Evolutionary conservation across 495 filamentous ascomycete species (phyloP), one percentile per base, ranked within the genome.

Genomic region (Hyaloscypha finlandica): DNA sequence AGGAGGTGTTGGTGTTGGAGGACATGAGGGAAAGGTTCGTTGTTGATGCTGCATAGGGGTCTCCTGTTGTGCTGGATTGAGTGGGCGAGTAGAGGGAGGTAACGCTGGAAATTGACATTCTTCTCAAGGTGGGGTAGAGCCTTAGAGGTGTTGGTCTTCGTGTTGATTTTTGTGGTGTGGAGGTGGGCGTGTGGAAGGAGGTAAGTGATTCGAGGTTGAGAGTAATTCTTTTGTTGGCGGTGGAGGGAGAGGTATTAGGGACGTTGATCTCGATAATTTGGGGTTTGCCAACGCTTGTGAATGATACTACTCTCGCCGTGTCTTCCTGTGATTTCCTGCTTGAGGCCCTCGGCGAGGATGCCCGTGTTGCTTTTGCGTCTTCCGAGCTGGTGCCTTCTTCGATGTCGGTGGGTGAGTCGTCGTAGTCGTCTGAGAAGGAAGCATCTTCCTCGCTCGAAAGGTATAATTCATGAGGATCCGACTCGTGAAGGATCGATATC

Each of bases 371-470:
- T 33, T 59, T 57, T 8, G 29, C 63, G 5, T 57, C 55, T 29
- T 67, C 63, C 6, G 20, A 32, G 19, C 48, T 48, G 25, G 48
- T 35, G 25, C 35, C 35, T 37, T 54, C 29, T 20, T 69, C 71
- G 25, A 73, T 67, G 12, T 74, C 71, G 42, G 58, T 22, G 37
- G 62, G 32, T 6, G 70, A 70, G 55, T 71, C 68, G 22, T 72
- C 72, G 42, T 68, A 69, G 29, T 73, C 71, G 61, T 70, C 72
- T 29, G 67, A 69, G 16, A 70, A 59, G 8, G 70, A 72, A 32
- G 53, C 70, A 31, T 74, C 72, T 61, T 74, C 72, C 56, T 74
- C 72, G 61, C 70, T 72, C 25, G 67, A 70, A 6, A 74, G 63
- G 61, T 74, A 74, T 42, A 64, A 29, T 37, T 74, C 72, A 33